phyloP scores from a whole-genome alignment of 1,284 basidiomycete species.

The Apiotrichum laibachii region DNA sequence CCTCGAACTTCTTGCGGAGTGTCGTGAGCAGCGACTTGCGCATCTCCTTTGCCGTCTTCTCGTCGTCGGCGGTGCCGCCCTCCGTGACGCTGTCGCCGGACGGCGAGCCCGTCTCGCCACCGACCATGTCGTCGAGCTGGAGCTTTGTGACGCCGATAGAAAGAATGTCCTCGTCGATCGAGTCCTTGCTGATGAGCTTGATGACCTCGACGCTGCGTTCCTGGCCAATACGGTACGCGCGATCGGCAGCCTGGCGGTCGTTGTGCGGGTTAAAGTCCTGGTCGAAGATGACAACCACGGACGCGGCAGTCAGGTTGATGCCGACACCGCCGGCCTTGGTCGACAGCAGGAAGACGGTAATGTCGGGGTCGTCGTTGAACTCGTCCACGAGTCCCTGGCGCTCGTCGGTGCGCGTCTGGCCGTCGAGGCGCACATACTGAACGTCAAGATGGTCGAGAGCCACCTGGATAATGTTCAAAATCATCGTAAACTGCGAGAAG shows the following conservation, averaged over 20 bases:
- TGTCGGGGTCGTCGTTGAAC: conserved; percentile 90
- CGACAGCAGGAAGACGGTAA: conserved; percentile 88
- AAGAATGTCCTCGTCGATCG: conserved; percentile 95
- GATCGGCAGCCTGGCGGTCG: conserved; percentile 94
- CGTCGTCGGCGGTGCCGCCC: conserved; percentile 61
- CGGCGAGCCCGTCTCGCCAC: conserved; percentile 54
- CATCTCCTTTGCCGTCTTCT: conserved; percentile 63
- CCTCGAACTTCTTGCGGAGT: conserved; percentile 67
- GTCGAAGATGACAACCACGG: conserved; percentile 93
- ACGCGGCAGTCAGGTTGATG: conserved; percentile 87
- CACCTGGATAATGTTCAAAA: conserved; percentile 88
- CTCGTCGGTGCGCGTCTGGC: conserved; percentile 88
- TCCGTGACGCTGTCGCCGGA: conserved; percentile 44
- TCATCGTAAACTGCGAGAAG: conserved; percentile 96
- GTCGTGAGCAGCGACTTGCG: conserved; percentile 76
- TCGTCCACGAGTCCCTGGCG: conserved; percentile 92
- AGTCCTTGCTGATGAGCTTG: conserved; percentile 86
- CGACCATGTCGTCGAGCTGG: conserved; percentile 85
- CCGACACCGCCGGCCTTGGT: conserved; percentile 80
- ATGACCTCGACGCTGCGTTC: conserved; percentile 59
- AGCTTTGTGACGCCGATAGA: conserved; percentile 86
- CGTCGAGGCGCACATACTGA: conserved; percentile 84
- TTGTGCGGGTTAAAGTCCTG: conserved; percentile 89
- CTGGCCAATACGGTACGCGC: conserved; percentile 84
- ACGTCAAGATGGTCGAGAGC: conserved; percentile 73